Evolutionary conservation across 1,284 basidiomycete species (phyloP).

Genomic region (Microstroma glucosiphilum): DNA sequence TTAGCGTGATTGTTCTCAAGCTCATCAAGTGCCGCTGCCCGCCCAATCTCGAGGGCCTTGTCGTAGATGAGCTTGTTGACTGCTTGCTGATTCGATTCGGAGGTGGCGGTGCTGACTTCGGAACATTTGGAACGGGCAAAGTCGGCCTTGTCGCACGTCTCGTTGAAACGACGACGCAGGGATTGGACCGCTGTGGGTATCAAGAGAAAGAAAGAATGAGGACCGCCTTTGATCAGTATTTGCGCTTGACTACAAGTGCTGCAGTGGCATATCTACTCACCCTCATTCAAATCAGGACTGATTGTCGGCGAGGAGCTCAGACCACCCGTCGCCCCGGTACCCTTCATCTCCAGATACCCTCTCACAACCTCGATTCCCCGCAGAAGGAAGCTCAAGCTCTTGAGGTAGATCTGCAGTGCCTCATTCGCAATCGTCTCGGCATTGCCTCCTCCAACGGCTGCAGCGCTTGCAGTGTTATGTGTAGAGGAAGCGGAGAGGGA

Average conservation of each 20-base stretch:
- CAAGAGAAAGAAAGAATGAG: not conserved
- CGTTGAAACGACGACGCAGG: slow-evolving; percentile 59
- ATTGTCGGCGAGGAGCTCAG: slow-evolving; percentile 33
- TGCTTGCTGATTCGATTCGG: slow-evolving; percentile 28
- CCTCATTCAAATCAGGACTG: slow-evolving; percentile 57
- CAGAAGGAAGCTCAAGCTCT: slow-evolving; percentile 84
- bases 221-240: not conserved
- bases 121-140: slow-evolving; percentile 54
- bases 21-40: slow-evolving; percentile 84
- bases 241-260: too few species aligned
- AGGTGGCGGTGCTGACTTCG: not conserved
- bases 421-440: slow-evolving; percentile 56
- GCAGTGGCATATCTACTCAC: slow-evolving; percentile 42
- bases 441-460: not conserved
- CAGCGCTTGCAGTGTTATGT: not conserved
- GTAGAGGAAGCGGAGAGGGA: not conserved
- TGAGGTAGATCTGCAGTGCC: slow-evolving; percentile 84
- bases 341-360: slow-evolving; percentile 52
- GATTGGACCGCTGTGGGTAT: slow-evolving; percentile 54
- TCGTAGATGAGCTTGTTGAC: slow-evolving; percentile 59
- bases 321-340: slow-evolving; percentile 19
- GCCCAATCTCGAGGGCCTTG: slow-evolving; percentile 61
- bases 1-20: slow-evolving; percentile 56
- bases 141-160: slow-evolving; percentile 59
- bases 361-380: slow-evolving; percentile 63